Evolutionary conservation across 2,329 filamentous ascomycete genomes (phyloP).

Genomic region (Chrysosporium queenslandicum): DNA sequence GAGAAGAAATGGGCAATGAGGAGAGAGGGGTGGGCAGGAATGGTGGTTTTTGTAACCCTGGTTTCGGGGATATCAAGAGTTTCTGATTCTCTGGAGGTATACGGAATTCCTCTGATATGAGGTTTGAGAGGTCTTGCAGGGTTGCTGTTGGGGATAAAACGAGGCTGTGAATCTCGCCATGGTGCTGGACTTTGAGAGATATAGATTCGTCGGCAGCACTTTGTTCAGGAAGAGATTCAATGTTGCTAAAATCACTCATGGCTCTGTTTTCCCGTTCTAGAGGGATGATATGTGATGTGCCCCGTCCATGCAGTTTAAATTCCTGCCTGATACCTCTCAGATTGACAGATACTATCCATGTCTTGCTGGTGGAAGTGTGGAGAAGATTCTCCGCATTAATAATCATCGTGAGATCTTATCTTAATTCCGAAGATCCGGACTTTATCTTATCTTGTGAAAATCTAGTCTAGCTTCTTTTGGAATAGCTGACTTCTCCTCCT

Average conservation of each 20-base stretch:
- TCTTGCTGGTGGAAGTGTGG: neutral
- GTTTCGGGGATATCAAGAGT: conserved; percentile 39
- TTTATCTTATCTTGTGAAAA: neutral
- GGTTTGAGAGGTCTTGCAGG: conserved; percentile 35
- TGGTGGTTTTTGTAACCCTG: conserved; percentile 38
- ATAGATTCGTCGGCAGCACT: neutral
- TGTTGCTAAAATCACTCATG: no score
- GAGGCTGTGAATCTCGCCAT: conserved; percentile 43
- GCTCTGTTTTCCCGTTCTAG: no score
- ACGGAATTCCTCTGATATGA: conserved; percentile 28
- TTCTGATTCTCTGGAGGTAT: conserved; percentile 38
- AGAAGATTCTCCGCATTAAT: conserved; percentile 8
- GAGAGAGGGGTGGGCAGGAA: conserved; percentile 32
- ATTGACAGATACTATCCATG: no score
- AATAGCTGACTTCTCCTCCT: no score
- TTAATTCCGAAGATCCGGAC: neutral
- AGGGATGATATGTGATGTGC: no score
- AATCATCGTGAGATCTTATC: conserved; percentile 1
- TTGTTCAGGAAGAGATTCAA: neutral
- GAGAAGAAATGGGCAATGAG: conserved; percentile 27
- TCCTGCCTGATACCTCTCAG: no score
- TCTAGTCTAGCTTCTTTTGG: no score
- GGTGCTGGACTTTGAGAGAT: conserved; percentile 44
- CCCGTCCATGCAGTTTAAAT: no score
- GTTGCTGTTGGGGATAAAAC: conserved; percentile 43